Evolutionary conservation across 1,284 basidiomycete genomes (phyloP).

Genomic region (Fomitopsis palustris): DNA sequence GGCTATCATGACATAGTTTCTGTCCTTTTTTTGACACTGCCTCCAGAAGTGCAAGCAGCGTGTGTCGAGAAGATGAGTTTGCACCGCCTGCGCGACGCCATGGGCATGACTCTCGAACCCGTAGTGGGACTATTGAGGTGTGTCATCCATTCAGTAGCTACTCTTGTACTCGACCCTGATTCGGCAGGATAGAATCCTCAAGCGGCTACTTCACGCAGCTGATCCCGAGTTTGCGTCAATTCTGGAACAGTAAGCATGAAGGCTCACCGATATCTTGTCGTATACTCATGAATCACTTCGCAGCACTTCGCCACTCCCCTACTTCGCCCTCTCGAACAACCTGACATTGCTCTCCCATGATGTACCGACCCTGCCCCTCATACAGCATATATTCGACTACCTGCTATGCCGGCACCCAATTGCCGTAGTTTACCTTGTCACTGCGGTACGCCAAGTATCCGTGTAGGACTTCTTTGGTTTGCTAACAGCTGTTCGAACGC

Average conservation of each 20-base stretch:
- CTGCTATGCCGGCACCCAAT: constrained; percentile 82
- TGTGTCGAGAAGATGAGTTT: constrained; percentile 75
- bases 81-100: constrained; percentile 83
- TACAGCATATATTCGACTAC: constrained; percentile 89
- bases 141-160: neutral
- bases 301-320: constrained; percentile 67
- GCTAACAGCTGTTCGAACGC: neutral
- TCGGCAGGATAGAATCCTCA: constrained; percentile 49
- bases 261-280: neutral
- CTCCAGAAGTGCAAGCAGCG: constrained; percentile 50
- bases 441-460: constrained; percentile 74
- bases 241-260: constrained; percentile 57
- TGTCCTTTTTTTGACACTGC: constrained; percentile 81
- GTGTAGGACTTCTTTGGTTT: neutral
- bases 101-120: constrained; percentile 83
- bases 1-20: constrained; percentile 93
- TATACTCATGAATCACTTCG: constrained; percentile 4
- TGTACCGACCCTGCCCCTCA: constrained; percentile 76
- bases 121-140: constrained; percentile 82
- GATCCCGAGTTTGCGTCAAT: constrained; percentile 71
- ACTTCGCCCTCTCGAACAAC: constrained; percentile 87
- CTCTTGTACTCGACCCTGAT: neutral
- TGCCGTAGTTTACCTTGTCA: constrained; percentile 76
- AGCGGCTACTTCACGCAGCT: constrained; percentile 62
- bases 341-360: constrained; percentile 92